Conservation (phyloP, 75 land plant genomes). For the Gnetum montanum region DNA sequence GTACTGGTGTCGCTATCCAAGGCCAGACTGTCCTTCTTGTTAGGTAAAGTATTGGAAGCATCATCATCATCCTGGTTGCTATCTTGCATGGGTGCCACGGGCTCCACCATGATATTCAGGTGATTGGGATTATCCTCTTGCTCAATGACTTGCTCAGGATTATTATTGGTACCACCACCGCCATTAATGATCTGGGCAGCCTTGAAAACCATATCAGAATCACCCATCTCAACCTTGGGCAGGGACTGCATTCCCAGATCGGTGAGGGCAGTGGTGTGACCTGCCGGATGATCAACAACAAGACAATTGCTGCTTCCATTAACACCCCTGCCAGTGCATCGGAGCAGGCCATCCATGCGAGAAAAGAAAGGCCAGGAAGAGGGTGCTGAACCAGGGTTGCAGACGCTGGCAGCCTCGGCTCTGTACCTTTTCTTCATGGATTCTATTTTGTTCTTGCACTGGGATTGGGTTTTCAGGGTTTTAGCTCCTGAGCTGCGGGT, state of each 20-base stretch:
- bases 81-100: conserved; percentile 11
- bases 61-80: conserved; percentile 20
- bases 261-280: conserved; percentile 5
- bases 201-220: conserved; percentile 2
- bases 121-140: conserved; percentile 1
- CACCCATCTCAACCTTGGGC: conserved; percentile 13
- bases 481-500: conserved; percentile 19
- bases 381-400: conserved; percentile 8
- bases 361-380: conserved; percentile 26
- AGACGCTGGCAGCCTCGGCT: conserved; percentile 15
- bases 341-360: conserved; percentile 22
- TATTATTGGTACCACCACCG: background rate
- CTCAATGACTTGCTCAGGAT: conserved; percentile 1
- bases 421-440: conserved; percentile 59
- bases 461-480: conserved; percentile 24
- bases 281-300: too few relatives aligned
- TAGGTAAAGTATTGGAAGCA: conserved; percentile 16
- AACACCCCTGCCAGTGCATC: conserved; percentile 1
- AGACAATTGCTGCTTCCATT: too few relatives aligned
- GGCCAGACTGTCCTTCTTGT: conserved; percentile 4
- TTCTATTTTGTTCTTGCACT: conserved; percentile 64
- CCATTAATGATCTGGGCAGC: background rate
- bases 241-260: conserved; percentile 11
- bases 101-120: background rate
- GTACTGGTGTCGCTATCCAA: conserved; percentile 14